Base-by-base conservation (phyloP, 2,329 filamentous ascomycete genomes). In the Aspergillus fructus region DNA sequence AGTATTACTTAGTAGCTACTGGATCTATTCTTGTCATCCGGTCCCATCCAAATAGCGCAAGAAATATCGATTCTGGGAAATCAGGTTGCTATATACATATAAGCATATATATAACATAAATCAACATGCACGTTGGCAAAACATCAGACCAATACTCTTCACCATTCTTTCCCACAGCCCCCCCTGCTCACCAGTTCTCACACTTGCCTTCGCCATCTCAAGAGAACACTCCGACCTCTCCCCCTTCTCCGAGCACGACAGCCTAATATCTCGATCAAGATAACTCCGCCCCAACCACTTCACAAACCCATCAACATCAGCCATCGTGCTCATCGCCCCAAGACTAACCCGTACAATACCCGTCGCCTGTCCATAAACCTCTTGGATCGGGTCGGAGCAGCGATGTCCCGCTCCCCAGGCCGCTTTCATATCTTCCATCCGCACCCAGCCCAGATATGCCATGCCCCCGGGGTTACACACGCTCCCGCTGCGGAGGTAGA, bases 401-500 rank as follows among this genome's bases (percentile, higher is more conserved):
- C 60, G 60, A 43, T 60, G 56, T 0, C 55, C 60, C 9, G 58
- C 60, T 1, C 49, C 39, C 49, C 57, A 62, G 2, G 59, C 59
- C 1, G 43, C 27, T 21, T 57, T 52, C 45, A 60, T 53, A 23
- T 62, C 60, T 33, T 50, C 47, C 43, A 48, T 46, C 5, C 53
- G 50, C 23, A 49, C 15, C 34, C 48, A 47, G 17, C 59, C 49
- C 9, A 51, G 54, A 21, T 55, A 59, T 21, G 56, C 53, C 52
- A 62, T 51, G 4, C 60, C 60, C 8, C 60, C 60, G 0, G 60
- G 60, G 21, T 62, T 62, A 27, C 60, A 62, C 8, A 62, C 58
- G 13, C 42, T 50, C 6, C 60, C 60, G 21, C 58, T 62, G n/a
- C 60, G 58, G 24, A 62, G 53, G 39, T 60, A 59, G 19, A 62